Percentiles rank a stretch among this genome's conserved stretches.
Evolutionary conservation across 208 protist genomes (phyloP).

Genomic region (Leishmania lainsoni): DNA sequence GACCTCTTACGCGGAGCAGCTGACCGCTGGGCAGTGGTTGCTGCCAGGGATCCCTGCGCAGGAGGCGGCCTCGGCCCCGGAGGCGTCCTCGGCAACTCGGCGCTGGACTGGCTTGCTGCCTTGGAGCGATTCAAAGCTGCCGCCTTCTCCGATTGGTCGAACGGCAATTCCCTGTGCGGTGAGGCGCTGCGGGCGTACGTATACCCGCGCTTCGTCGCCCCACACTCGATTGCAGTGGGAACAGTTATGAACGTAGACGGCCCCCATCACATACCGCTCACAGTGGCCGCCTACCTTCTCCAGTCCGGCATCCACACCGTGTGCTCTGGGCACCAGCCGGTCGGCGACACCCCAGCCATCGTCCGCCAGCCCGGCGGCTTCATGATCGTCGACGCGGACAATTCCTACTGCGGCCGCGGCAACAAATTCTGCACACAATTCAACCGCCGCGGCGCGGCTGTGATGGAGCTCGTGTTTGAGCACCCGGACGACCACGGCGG

Average conservation of each 20-base stretch:
- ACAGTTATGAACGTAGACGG: slow-evolving; percentile 51
- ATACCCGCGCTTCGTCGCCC: slow-evolving; percentile 48
- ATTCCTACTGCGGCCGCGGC: slow-evolving; percentile 75
- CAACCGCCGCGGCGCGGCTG: slow-evolving; percentile 58
- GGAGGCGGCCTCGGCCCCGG: background rate
- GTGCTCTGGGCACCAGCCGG: slow-evolving; percentile 81
- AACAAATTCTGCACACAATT: slow-evolving; percentile 27
- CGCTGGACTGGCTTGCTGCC: slow-evolving; percentile 57
- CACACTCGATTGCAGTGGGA: slow-evolving; percentile 68
- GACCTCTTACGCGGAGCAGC: slow-evolving; percentile 26
- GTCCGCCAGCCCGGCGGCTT: slow-evolving; percentile 75
- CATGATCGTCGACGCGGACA: slow-evolving; percentile 73
- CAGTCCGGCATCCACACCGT: slow-evolving; percentile 67
- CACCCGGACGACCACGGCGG: slow-evolving; percentile 20
- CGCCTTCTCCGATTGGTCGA: slow-evolving; percentile 52
- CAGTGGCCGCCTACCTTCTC: slow-evolving; percentile 67
- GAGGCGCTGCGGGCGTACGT: slow-evolving; percentile 66
- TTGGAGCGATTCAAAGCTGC: slow-evolving; percentile 63
- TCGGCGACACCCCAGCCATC: slow-evolving; percentile 75
- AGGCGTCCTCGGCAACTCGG: slow-evolving; percentile 1
- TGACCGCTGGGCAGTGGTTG: slow-evolving; percentile 27
- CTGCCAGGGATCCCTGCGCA: slow-evolving; percentile 22
- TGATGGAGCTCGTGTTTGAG: slow-evolving; percentile 68
- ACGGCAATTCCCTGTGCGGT: slow-evolving; percentile 23
- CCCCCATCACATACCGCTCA: slow-evolving; percentile 53